Evolutionary conservation across 257 asterid species (phyloP), one percentile per base, ranked within the genome.

Genomic region (Primulina eburnea): DNA sequence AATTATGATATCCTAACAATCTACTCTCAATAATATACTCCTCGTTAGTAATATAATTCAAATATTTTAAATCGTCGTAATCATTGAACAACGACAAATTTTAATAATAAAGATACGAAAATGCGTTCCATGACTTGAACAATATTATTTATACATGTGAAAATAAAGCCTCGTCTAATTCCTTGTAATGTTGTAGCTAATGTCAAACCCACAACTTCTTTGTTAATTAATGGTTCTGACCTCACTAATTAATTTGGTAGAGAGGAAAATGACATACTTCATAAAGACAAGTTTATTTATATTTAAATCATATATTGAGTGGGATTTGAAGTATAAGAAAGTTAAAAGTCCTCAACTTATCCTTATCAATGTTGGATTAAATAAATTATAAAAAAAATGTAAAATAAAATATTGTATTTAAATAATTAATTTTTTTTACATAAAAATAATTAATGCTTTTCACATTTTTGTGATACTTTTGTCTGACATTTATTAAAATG

Each of bases 171-270:
- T 24, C 38, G 63, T 55, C 16, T 47, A 47, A 47, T 56, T 34
- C 8, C 4, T 28, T 20, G 38, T 40, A 5, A 0, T 26, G 5
- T 64, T 34, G 20, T 32, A 47, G 59, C 62, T 57, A 61, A 67
- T 65, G 77, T 71, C 77, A 69, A 73, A 59, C 40, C 43, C 37
- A 26, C 16, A 52, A 9, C 38, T 62, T 26, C 37, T 65, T 73
- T 24, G 26, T 24, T 24, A 24, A 24, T 28, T 17, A 16, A 68
- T 58, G 34, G 28, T 53, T 64, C n/a, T 56, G 68, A 52, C 75
- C 61, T 33, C 43, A 69, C 32, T n/a, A 61, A 73, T 76, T n/a
- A 61, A 73, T 76, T 80, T 69, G 81, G 84, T 79, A 72, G 8
- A 65, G 58, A 58, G 18, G 29, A 58, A 58, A 70, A 40, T 57